phyloP scores from a whole-genome alignment of 2,329 filamentous ascomycete genomes.

The Fusarium scirpi region DNA sequence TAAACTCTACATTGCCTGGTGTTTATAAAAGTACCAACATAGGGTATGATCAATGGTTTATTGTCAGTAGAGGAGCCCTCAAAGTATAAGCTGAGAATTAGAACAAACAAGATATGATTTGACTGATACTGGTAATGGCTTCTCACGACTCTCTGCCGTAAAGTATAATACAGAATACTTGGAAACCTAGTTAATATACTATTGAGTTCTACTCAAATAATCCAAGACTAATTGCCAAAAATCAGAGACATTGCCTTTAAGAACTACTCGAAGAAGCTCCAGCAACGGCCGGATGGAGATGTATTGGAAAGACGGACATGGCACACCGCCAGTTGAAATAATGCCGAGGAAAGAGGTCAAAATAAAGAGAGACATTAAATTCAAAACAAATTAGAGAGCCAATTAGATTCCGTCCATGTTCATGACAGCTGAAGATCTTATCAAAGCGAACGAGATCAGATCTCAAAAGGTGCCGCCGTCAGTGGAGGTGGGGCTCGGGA shows the following conservation, averaged over 20 bases:
- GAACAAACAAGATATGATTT: background rate
- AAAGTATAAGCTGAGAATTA: no score
- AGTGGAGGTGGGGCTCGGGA: slow-evolving; percentile 35
- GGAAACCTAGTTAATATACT: background rate
- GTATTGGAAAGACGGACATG: slow-evolving; percentile 12
- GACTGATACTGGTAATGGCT: background rate
- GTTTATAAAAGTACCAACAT: background rate
- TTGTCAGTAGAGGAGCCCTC: background rate
- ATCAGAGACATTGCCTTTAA: background rate
- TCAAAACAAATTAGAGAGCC: background rate
- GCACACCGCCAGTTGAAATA: background rate
- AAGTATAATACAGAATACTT: background rate
- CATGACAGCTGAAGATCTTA: slow-evolving; percentile 14
- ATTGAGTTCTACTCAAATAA: background rate
- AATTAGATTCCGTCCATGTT: background rate
- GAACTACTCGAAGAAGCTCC: background rate
- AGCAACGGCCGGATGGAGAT: background rate
- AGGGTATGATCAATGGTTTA: background rate
- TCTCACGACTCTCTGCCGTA: background rate
- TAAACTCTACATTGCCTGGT: background rate
- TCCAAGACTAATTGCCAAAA: no score
- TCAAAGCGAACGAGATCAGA: slow-evolving; percentile 4
- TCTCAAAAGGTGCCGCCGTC: slow-evolving; percentile 13
- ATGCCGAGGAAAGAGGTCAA: slow-evolving; percentile 8
- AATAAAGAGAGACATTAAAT: background rate